Evolutionary conservation across 2,329 filamentous ascomycete species (phyloP), one percentile per base, ranked within the genome.

Genomic region (Penicillium sp.): DNA sequence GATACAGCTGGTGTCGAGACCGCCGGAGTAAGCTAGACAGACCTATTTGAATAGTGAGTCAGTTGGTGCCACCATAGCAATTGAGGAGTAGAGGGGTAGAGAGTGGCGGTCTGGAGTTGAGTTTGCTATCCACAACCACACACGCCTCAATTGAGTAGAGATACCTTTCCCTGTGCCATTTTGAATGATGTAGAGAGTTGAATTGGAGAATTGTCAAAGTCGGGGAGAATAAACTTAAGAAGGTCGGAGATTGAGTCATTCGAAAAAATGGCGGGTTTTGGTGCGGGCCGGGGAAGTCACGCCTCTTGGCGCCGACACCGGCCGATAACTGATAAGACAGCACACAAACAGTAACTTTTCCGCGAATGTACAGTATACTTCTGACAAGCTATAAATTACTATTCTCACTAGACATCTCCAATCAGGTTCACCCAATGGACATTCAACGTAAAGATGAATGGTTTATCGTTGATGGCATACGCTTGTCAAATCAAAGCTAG

Each of bases 1-100:
- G 71, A 84, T 84, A 60, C 81, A 83, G 69, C 80, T 83, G 65
- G 84, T 86, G 69, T 86, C 84, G 61, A 86, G 79, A 69, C 84
- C 84, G 71, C 84, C 76, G 49, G 69, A 72, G 66, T 75, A 77
- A 60, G 73, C 73, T 51, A 74, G 67, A 61, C 71, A 73, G 65
- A 75, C 72, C 68, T 72, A 45, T 62, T 47, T 23, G 46, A 52
- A 27, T 25, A 50, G 58, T 55, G 31, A 45, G 58, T 67, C 54
- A 66, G 63, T 57, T n/a, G 14, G 33, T 19, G 27, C 16, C 39
- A 33, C 19, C 27, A 19, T 6, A 53, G 19, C 50, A 16, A 46
- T 11, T 50, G 44, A 43, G 43, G 43, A 42, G 57, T 50, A 47
- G 29, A 31, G 29, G 29, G 29, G 29, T 31, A 31, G 55, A 50